phyloP scores from a whole-genome alignment of 23 red algal species.

The Cyanidioschyzon merolae region DNA sequence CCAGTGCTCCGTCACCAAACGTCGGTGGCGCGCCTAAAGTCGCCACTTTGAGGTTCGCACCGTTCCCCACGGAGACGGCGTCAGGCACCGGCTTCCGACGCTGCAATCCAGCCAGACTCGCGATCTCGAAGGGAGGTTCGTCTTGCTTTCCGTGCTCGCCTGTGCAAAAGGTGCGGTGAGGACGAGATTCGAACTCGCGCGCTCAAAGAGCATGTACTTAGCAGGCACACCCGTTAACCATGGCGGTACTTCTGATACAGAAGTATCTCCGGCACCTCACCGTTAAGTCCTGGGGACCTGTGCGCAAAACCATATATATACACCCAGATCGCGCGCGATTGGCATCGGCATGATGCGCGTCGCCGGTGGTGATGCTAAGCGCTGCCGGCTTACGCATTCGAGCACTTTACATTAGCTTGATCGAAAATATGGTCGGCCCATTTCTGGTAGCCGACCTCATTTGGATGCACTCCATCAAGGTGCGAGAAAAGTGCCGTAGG shows the following conservation, averaged over 20 bases:
- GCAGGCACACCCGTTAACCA: constrained; percentile 22
- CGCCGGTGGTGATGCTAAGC: no score
- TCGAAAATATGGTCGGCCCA: constrained; percentile 63
- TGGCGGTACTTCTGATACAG: not conserved
- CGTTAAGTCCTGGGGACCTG: not conserved
- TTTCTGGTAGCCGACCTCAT: constrained; percentile 39
- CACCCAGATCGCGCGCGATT: not conserved
- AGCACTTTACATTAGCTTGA: not conserved
- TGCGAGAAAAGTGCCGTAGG: constrained; percentile 21
- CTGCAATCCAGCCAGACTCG: no score
- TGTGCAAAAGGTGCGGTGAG: no score
- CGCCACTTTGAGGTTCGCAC: no score
- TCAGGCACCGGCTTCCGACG: no score
- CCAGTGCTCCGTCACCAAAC: no score
- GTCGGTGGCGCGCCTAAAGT: no score
- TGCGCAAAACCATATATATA: not conserved
- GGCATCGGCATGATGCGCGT: not conserved
- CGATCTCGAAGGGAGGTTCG: no score
- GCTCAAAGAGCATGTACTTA: constrained; percentile 23
- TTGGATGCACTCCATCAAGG: constrained; percentile 63
- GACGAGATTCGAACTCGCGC: constrained; percentile 22
- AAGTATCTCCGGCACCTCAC: constrained; percentile 16
- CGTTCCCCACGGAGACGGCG: no score
- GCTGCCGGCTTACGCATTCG: constrained; percentile 2
- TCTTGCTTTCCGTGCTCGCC: no score